Evolutionary conservation across 768 basidiomycete species (phyloP).

Genomic region (Auriscalpium orientale): DNA sequence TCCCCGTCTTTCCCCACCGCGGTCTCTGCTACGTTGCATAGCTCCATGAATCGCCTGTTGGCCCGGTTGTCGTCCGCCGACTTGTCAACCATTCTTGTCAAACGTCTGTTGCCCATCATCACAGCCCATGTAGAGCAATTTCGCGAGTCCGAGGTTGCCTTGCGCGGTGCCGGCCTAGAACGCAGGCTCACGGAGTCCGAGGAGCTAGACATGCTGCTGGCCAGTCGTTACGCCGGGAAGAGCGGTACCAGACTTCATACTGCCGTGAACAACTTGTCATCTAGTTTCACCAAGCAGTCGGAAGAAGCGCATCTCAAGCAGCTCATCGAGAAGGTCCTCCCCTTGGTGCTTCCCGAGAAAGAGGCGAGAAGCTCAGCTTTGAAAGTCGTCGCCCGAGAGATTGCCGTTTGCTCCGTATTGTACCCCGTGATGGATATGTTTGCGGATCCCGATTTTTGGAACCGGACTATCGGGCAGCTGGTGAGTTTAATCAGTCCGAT

Average conservation of each 20-base stretch:
- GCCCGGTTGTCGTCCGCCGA: conserved; percentile 56
- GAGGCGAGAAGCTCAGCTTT: conserved; percentile 68
- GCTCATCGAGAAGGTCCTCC: conserved; percentile 65
- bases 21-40: conserved; percentile 69
- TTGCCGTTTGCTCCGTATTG: conserved; percentile 73
- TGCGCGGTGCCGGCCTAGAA: conserved; percentile 77
- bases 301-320: conserved; percentile 80
- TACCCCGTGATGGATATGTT: conserved; percentile 90
- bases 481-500: conserved; percentile 38
- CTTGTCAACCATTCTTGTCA: conserved; percentile 67
- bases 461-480: conserved; percentile 83
- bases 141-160: conserved; percentile 78
- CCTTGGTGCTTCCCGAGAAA: conserved; percentile 64
- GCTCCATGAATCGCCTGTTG: conserved; percentile 50
- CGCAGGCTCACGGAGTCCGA: conserved; percentile 83
- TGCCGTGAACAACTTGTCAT: conserved; percentile 82
- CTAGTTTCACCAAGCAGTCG: conserved; percentile 81
- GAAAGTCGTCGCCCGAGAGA: conserved; percentile 69
- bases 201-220: conserved; percentile 80
- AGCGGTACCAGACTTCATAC: conserved; percentile 66
- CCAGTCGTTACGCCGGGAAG: conserved; percentile 69
- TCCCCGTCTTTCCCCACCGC: conserved; percentile 86
- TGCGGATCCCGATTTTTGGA: conserved; percentile 97
- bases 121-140: conserved; percentile 87
- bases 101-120: conserved; percentile 80